Evolutionary conservation across 768 basidiomycete species (phyloP).

Genomic region (Vararia minispora): DNA sequence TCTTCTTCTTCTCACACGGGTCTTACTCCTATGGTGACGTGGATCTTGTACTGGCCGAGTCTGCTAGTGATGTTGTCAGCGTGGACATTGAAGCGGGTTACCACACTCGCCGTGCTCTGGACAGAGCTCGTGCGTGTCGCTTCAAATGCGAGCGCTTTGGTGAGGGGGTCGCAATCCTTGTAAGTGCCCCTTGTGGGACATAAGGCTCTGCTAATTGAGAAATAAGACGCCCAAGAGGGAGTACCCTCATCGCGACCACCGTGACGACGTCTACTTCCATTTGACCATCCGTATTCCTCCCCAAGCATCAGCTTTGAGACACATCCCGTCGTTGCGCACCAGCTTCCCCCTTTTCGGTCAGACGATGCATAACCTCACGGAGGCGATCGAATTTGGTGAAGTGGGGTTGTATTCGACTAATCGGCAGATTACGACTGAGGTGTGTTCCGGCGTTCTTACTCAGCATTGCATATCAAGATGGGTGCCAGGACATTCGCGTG

Average conservation of each 20-base stretch:
- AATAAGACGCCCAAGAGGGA: background rate
- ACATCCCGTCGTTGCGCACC: conserved; percentile 5
- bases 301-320: background rate
- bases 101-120: background rate
- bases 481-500: conserved; percentile 1
- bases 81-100: conserved; percentile 5
- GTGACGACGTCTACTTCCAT: conserved; percentile 1
- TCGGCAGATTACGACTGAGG: background rate
- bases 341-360: conserved; percentile 6
- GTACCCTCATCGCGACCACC: background rate
- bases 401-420: conserved; percentile 1
- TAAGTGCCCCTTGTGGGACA: background rate
- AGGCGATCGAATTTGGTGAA: conserved; percentile 3
- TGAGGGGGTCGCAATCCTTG: conserved; percentile 7
- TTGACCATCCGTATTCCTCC: conserved; percentile 8
- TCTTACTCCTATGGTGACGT: background rate
- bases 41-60: background rate
- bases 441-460: background rate
- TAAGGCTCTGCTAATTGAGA: background rate
- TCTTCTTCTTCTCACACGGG: conserved; percentile 5
- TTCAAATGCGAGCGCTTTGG: conserved; percentile 2
- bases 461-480: background rate
- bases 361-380: background rate
- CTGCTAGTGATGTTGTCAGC: conserved; percentile 8
- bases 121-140: conserved; percentile 1